Evolutionary conservation across 768 basidiomycete species (phyloP), one percentile per base, ranked within the genome.

Genomic region (Tylopilus sp.): DNA sequence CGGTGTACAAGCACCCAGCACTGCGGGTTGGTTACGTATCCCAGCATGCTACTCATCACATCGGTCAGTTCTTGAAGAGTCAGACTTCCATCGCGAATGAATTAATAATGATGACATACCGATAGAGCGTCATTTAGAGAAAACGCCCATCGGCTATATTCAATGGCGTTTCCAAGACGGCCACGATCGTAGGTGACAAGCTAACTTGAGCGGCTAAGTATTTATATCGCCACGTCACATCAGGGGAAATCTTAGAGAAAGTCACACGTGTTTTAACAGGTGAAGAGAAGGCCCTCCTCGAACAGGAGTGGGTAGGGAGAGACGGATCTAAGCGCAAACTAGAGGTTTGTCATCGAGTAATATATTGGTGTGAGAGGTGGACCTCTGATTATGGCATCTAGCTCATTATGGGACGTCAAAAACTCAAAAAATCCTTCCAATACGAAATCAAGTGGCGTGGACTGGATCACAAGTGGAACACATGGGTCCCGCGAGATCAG

Each of bases 111-210:
- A n/a, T n/a, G 45, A 43, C 19, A 45, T 40, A 22, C 53, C 51
- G 31, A 55, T 67, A 89, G 92, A 96, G 69, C 87, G 83, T 62
- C 95, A 98, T 75, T 71, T 98, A 40, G 93, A 96, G 73, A 97
- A 98, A 76, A 96, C 94, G 6, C 92, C 96, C 24, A 90, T 95
- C 55, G 88, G 87, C 50, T 98, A 98, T 67, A 97, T 98, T 63
- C 93, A 97, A 74, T 98, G 95, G 95, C 89, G 95, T 62, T 98
- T 94, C 83, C 95, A 98, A 69, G 95, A 97, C 71, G 96, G 95
- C 45, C 89, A 96, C 72, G 95, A 98, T 78, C 89, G 93, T 89
- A 69, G 59, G 84, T 77, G 53, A 53, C 56, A 36, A 67, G 42
- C 24, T 55, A 11, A 51, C 17, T 59, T 38, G 51, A 47, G 57